Evolutionary conservation across 2,329 filamentous ascomycete species (phyloP).

Genomic region (Aspergillus phoenicis): DNA sequence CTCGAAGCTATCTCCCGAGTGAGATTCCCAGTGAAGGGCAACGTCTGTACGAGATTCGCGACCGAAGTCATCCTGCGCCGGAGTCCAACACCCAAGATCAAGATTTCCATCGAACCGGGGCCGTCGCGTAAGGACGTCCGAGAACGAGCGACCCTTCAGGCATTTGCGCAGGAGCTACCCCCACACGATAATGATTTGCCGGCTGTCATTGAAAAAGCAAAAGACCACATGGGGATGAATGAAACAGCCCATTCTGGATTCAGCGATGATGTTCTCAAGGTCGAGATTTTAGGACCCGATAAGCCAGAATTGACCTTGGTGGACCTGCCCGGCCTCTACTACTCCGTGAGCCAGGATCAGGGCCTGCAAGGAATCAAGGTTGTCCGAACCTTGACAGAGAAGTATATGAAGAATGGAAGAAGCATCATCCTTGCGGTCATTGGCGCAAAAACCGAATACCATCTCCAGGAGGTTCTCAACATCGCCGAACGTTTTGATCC

Average conservation of each 20-base stretch:
- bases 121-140: constrained; percentile 20
- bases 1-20: constrained; percentile 66
- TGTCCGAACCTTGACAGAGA: constrained; percentile 52
- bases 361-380: constrained; percentile 55
- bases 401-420: constrained; percentile 61
- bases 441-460: constrained; percentile 54
- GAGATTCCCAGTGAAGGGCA: constrained; percentile 59
- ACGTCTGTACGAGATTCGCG: constrained; percentile 62
- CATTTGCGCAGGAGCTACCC: constrained; percentile 18
- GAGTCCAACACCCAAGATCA: constrained; percentile 37
- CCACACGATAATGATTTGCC: constrained; percentile 38
- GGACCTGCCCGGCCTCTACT: constrained; percentile 63
- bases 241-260: constrained; percentile 22
- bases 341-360: constrained; percentile 57
- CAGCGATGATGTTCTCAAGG: constrained; percentile 56
- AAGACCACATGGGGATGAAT: constrained; percentile 53
- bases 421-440: constrained; percentile 63
- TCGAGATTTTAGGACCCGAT: constrained; percentile 62
- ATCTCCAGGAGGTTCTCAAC: constrained; percentile 61
- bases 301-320: constrained; percentile 64
- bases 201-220: constrained; percentile 56
- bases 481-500: constrained; percentile 44
- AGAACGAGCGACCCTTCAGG: constrained; percentile 7
- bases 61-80: constrained; percentile 61
- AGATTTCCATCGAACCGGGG: constrained; percentile 48